These are phyloP conservation scores for Lentinula sp. DNA, from an alignment of 768 basidiomycete genomes.

Conservation along the genomic window DNA sequence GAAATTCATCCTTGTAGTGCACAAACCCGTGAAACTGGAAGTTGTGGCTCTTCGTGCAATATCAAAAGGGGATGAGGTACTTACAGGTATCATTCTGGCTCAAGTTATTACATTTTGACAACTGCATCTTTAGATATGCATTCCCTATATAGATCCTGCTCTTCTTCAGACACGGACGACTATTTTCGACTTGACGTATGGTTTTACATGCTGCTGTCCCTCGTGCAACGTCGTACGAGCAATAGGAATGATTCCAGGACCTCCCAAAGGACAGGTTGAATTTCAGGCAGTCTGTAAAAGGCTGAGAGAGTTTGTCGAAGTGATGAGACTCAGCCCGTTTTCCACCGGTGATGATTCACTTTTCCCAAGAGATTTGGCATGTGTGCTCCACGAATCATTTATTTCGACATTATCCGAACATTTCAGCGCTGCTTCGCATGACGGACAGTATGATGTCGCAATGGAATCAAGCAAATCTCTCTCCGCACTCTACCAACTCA, in stretches of 20 bases:
- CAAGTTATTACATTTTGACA: not conserved
- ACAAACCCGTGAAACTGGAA: constrained; percentile 46
- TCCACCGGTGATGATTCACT: constrained; percentile 8
- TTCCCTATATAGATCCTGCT: constrained; percentile 78
- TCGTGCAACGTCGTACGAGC: constrained; percentile 45
- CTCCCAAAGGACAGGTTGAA: constrained; percentile 28
- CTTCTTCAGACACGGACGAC: constrained; percentile 53
- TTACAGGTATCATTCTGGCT: not conserved
- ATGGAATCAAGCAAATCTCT: constrained; percentile 49
- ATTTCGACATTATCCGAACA: constrained; percentile 50
- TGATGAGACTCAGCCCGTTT: constrained; percentile 4
- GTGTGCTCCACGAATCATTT: constrained; percentile 51
- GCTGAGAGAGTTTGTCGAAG: constrained; percentile 4
- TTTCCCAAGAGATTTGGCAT: constrained; percentile 34
- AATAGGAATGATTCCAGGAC: constrained; percentile 29
- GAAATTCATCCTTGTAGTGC: constrained; percentile 43
- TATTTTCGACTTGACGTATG: constrained; percentile 57
- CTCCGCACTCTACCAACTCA: constrained; percentile 57
- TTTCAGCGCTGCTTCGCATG: constrained; percentile 69
- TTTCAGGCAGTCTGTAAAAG: constrained; percentile 11
- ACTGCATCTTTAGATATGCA: constrained; percentile 44
- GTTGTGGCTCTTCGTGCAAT: constrained; percentile 60
- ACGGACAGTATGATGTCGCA: constrained; percentile 48
- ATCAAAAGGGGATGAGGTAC: constrained; percentile 57
- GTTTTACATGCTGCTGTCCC: constrained; percentile 57